A percentile compares a stretch with the other conserved stretches of the same genome.
Evolutionary conservation across 2,329 filamentous ascomycete genomes (phyloP).

Genomic region (Nigrograna mackinnonii): DNA sequence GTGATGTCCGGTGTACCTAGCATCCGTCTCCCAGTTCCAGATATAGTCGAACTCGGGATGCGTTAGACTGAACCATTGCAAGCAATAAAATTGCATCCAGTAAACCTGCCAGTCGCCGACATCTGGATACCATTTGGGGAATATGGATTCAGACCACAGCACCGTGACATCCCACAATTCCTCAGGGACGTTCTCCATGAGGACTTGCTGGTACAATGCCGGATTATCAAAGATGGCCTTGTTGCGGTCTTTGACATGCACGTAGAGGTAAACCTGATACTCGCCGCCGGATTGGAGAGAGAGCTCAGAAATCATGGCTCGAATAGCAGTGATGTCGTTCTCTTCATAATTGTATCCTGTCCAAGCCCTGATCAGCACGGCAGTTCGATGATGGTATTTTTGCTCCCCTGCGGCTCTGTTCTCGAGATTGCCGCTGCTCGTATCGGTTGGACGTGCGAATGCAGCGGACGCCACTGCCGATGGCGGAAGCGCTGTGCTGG

Average conservation of each 20-base stretch:
- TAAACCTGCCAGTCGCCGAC: constrained; percentile 54
- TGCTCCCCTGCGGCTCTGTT: constrained; percentile 19
- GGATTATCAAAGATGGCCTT: constrained; percentile 63
- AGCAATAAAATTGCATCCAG: constrained; percentile 68
- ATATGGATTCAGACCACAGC: constrained; percentile 69
- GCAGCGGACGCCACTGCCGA: constrained; percentile 28
- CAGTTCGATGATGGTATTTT: constrained; percentile 48
- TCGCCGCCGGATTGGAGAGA: constrained; percentile 51
- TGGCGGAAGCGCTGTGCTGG: constrained; percentile 28
- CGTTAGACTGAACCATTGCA: constrained; percentile 75
- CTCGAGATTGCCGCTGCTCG: constrained; percentile 30
- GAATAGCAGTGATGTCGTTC: constrained; percentile 50
- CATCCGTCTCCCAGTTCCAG: constrained; percentile 87
- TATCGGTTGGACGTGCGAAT: constrained; percentile 30
- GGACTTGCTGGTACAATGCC: constrained; percentile 61
- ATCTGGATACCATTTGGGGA: constrained; percentile 53
- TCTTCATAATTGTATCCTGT: constrained; percentile 51
- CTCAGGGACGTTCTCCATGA: constrained; percentile 66
- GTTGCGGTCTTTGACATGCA: constrained; percentile 57
- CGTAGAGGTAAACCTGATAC: constrained; percentile 52
- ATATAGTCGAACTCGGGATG: constrained; percentile 80
- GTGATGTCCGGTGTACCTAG: constrained; percentile 77
- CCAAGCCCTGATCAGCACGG: constrained; percentile 51
- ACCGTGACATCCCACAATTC: constrained; percentile 74
- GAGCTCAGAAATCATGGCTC: constrained; percentile 50